phyloP scores from a whole-genome alignment of 2,329 filamentous ascomycete species.

The Leptosphaerulina australis region DNA sequence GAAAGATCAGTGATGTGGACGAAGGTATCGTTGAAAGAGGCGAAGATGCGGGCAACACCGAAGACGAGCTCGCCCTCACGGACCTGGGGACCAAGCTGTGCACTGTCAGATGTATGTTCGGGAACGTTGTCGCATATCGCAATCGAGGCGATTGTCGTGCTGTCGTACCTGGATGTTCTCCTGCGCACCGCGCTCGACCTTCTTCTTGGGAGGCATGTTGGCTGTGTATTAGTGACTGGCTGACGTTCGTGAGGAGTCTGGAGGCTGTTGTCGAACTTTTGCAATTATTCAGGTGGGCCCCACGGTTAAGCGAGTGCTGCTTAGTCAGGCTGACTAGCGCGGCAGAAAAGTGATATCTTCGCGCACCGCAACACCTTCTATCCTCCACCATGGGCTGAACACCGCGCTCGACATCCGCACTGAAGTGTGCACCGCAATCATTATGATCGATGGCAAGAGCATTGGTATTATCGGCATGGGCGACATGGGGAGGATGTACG shows the following conservation, averaged over 20 bases:
- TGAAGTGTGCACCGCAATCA: slow-evolving; percentile 39
- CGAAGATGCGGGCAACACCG: slow-evolving; percentile 97
- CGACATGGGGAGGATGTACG: slow-evolving; percentile 99
- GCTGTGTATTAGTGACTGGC: slow-evolving; percentile 41
- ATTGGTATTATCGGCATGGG: slow-evolving; percentile 98
- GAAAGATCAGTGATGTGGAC: slow-evolving; percentile 99
- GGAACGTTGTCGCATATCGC: neutral
- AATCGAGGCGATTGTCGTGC: neutral
- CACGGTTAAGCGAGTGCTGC: slow-evolving; percentile 16
- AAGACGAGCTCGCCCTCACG: slow-evolving; percentile 98
- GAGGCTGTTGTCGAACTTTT: slow-evolving; percentile 24
- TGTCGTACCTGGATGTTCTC: slow-evolving; percentile 76
- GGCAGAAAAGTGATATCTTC: slow-evolving; percentile 23
- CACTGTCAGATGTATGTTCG: neutral
- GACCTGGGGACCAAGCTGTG: slow-evolving; percentile 84
- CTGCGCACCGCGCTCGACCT: slow-evolving; percentile 75
- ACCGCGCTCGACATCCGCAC: slow-evolving; percentile 30
- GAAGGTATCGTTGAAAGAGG: slow-evolving; percentile 69
- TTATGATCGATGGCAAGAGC: slow-evolving; percentile 68
- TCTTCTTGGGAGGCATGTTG: slow-evolving; percentile 88
- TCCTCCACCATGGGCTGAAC: slow-evolving; percentile 40
- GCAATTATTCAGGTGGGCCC: slow-evolving; percentile 21
- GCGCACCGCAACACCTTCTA: slow-evolving; percentile 17
- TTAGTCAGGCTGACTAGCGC: slow-evolving; percentile 27
- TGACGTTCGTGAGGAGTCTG: slow-evolving; percentile 28